phyloP scores from a whole-genome alignment of 768 basidiomycete species.

The Rhodosporidiobolus odoratus region DNA sequence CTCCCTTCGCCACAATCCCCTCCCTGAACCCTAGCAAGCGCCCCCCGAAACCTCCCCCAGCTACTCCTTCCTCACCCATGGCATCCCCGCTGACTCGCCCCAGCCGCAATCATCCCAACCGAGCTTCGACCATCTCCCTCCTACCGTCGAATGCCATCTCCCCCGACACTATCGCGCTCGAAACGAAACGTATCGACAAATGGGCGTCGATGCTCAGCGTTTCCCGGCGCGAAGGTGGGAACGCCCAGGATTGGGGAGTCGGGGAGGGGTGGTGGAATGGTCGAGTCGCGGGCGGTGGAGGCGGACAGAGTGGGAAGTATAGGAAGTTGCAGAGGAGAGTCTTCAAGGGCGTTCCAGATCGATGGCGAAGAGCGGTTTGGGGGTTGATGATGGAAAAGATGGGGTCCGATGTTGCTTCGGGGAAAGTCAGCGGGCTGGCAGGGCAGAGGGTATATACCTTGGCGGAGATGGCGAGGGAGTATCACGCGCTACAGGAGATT shows the following conservation, averaged over 20 bases:
- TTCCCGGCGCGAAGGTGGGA: constrained; percentile 68
- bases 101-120: constrained; percentile 33
- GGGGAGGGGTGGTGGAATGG: constrained; percentile 18
- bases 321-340: constrained; percentile 57
- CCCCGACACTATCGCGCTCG: constrained; percentile 54
- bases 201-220: constrained; percentile 82
- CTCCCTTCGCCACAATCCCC: constrained; percentile 59
- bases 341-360: constrained; percentile 94
- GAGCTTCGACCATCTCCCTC: constrained; percentile 37
- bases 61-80: constrained; percentile 48
- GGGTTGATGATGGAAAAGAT: constrained; percentile 44
- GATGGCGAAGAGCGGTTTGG: constrained; percentile 93
- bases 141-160: constrained; percentile 44
- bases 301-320: constrained; percentile 33
- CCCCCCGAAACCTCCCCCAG: constrained; percentile 34
- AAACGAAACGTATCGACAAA: constrained; percentile 72
- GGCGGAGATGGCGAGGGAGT: constrained; percentile 21
- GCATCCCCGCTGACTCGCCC: constrained; percentile 43
- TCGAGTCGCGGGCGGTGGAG: not conserved
- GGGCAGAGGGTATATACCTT: constrained; percentile 1
- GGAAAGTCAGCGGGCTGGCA: not conserved
- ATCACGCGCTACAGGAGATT: constrained; percentile 56
- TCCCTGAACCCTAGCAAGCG: constrained; percentile 47
- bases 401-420: constrained; percentile 9
- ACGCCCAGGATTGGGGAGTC: constrained; percentile 68